Evolutionary conservation across 2,329 filamentous ascomycete genomes (phyloP), one percentile per base, ranked within the genome.

Genomic region (Penicillium sp.): DNA sequence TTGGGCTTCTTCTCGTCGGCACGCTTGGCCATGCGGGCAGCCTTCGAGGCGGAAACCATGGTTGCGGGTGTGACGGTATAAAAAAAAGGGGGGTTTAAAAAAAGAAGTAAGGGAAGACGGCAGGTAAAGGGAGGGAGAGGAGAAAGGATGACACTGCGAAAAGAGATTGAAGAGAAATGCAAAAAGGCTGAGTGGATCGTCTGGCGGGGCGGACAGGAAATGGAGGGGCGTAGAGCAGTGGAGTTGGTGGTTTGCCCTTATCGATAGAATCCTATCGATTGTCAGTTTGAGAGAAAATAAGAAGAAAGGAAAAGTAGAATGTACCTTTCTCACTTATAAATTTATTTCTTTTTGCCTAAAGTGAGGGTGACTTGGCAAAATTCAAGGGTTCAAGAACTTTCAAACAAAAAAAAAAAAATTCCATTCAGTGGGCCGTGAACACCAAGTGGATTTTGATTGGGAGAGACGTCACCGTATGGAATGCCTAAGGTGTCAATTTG

Each of bases 11-110:
- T 74, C 79, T 90, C 86, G 58, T 83, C 83, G 70, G 77, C 84
- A 73, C 83, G 83, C 80, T 88, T 88, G 66, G 86, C 86, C 76
- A 87, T 74, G 73, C 86, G 85, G 72, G 86, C 86, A 68, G 85
- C 86, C 77, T 88, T 88, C 60, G 85, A 88, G 72, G 86, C 84
- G 70, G 86, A 88, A 66, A 88, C 85, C 86, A 88, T 88, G 49
- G 63, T 78, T 72, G 60, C 65, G 66, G 57, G 60, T 59, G 58
- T 52, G 36, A 58, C 52, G 49, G 49, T 60, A 54, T 59, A 49
- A 59, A 59, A 61, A 44, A 50, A 58, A 50, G 41, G 42, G 56
- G 45, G 13, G 7, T 49, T 49, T 48, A 59, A 60, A 39, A 49
- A 57, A 42, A 55, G 23, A 57, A 50, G 50, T 53, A 44, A 62